Conservation (phyloP, 257 asterid species). For the Pogostemon cablin region DNA sequence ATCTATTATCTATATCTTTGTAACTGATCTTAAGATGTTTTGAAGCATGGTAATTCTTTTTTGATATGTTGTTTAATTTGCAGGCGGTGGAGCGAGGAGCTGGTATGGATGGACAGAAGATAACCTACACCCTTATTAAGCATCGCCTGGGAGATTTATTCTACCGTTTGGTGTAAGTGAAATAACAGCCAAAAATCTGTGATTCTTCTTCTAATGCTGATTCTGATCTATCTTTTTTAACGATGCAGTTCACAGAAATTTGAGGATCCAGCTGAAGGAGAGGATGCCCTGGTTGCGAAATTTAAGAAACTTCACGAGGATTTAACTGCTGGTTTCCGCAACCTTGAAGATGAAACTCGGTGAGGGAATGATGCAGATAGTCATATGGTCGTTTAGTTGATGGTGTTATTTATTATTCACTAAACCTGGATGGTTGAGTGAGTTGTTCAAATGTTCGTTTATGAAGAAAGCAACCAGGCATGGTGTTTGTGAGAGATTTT, state of each 20-base stretch:
- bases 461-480: conserved; percentile 33
- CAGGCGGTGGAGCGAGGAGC: conserved; percentile 99
- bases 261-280: conserved; percentile 99
- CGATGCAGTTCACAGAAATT: conserved; percentile 88
- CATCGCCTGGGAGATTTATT: conserved; percentile 93
- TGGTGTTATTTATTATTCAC: conserved; percentile 8
- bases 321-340: conserved; percentile 94
- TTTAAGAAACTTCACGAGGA: conserved; percentile 90
- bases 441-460: conserved; percentile 13
- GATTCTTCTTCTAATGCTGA: not conserved
- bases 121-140: conserved; percentile 85
- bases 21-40: not conserved
- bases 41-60: not conserved
- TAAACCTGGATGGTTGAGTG: conserved; percentile 19
- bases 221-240: conserved; percentile 10
- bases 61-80: conserved; percentile 24
- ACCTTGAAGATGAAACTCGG: conserved; percentile 92
- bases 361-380: conserved; percentile 32
- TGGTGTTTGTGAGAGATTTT: conserved; percentile 31
- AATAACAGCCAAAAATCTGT: conserved; percentile 19
- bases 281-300: conserved; percentile 67
- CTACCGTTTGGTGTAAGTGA: conserved; percentile 94
- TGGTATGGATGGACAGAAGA: conserved; percentile 98
- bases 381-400: conserved; percentile 13
- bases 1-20: no score